phyloP scores from a whole-genome alignment of 345 rosid genomes.

The Geranium rotundifolium region DNA sequence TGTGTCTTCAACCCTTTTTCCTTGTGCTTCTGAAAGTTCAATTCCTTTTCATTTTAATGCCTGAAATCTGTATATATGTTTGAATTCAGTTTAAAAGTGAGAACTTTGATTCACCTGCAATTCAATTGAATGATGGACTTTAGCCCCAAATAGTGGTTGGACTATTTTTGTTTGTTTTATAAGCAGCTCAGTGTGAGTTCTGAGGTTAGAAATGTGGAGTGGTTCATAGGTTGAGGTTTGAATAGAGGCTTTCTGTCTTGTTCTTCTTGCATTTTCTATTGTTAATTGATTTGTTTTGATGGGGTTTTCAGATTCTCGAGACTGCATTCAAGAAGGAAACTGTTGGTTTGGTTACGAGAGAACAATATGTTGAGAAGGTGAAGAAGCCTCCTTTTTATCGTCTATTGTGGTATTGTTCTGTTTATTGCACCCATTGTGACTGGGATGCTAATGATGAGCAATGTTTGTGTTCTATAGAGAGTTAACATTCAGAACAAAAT shows the following conservation, averaged over 20 bases:
- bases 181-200: neutral
- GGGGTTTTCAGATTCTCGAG: slow-evolving; percentile 59
- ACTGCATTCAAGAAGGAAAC: slow-evolving; percentile 99
- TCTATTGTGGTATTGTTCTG: neutral
- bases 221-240: neutral
- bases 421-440: too few relatives aligned
- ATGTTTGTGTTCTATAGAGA: slow-evolving; percentile 32
- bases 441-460: neutral
- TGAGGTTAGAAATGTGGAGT: neutral
- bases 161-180: neutral
- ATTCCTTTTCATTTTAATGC: too few relatives aligned
- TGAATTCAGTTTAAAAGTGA: too few relatives aligned
- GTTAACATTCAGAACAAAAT: slow-evolving; percentile 84
- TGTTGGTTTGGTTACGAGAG: slow-evolving; percentile 90
- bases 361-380: slow-evolving; percentile 99
- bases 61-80: too few relatives aligned
- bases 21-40: too few relatives aligned
- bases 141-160: too few relatives aligned
- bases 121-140: neutral
- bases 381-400: neutral
- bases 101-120: too few relatives aligned
- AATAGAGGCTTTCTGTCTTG: neutral
- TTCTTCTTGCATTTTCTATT: neutral
- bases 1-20: too few relatives aligned
- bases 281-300: neutral